phyloP scores from a whole-genome alignment of 2,329 filamentous ascomycete species.

The Verticillium longisporum region DNA sequence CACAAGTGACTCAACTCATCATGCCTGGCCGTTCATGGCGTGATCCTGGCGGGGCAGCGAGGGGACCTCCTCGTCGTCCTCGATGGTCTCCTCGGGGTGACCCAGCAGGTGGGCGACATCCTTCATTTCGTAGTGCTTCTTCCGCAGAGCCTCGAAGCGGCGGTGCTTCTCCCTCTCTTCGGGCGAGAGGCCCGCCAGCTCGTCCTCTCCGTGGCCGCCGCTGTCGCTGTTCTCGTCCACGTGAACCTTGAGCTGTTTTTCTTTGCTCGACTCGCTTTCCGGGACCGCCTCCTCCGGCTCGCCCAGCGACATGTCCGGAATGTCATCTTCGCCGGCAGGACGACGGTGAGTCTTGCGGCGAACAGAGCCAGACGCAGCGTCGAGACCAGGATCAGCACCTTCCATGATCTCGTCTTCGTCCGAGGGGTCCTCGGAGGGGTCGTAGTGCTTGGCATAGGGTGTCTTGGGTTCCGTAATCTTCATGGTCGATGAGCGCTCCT shows the following conservation, averaged over 20 bases:
- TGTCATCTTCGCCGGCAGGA: slow-evolving; percentile 54
- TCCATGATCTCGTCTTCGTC: slow-evolving; percentile 65
- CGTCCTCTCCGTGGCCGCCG: slow-evolving; percentile 52
- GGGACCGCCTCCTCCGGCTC: slow-evolving; percentile 76
- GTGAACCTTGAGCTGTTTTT: slow-evolving; percentile 48
- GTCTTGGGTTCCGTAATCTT: slow-evolving; percentile 99
- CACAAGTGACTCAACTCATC: not conserved
- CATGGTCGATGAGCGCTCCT: slow-evolving; percentile 93
- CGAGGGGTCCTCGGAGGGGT: slow-evolving; percentile 79
- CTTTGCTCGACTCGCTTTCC: slow-evolving; percentile 30
- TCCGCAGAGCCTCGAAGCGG: slow-evolving; percentile 84
- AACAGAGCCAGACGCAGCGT: slow-evolving; percentile 11
- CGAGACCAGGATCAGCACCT: slow-evolving; percentile 56
- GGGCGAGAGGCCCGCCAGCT: slow-evolving; percentile 44
- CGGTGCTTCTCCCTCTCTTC: slow-evolving; percentile 88
- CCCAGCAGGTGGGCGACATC: slow-evolving; percentile 84
- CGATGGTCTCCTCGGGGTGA: slow-evolving; percentile 60
- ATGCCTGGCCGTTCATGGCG: slow-evolving; percentile 10
- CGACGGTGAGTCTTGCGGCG: slow-evolving; percentile 14
- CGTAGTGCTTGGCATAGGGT: slow-evolving; percentile 87
- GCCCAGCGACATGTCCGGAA: slow-evolving; percentile 84
- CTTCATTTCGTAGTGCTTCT: slow-evolving; percentile 98
- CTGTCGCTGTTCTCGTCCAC: slow-evolving; percentile 55
- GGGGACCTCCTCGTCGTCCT: slow-evolving; percentile 45
- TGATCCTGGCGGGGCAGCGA: slow-evolving; percentile 24